Conservation (phyloP, 2,329 filamentous ascomycete genomes). For the Monilinia fructigena region DNA sequence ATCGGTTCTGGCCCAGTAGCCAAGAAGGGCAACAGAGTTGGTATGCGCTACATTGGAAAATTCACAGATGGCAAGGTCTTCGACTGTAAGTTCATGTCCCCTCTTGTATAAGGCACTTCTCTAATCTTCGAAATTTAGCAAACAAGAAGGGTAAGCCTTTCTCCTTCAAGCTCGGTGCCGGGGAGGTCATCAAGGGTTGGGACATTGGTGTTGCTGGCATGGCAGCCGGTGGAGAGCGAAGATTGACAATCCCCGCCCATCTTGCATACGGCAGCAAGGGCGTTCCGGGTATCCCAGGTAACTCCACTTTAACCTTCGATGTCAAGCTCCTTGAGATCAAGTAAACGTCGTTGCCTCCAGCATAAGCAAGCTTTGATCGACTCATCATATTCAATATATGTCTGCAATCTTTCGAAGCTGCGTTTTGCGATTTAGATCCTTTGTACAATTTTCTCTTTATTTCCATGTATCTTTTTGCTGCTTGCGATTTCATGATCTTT, state of each 20-base stretch:
- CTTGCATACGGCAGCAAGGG: constrained; percentile 87
- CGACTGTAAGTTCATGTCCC: constrained; percentile 64
- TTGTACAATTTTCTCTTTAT: constrained; percentile 37
- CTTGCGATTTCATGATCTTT: constrained; percentile 16
- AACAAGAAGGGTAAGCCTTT: constrained; percentile 99
- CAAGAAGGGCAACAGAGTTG: constrained; percentile 86
- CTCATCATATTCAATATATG: constrained; percentile 21
- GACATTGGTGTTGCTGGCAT: constrained; percentile 93
- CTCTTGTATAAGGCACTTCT: neutral
- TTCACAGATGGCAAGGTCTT: constrained; percentile 92
- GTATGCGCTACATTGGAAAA: constrained; percentile 98
- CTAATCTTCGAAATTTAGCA: constrained; percentile 51
- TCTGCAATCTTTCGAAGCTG: constrained; percentile 27
- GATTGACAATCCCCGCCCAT: constrained; percentile 82
- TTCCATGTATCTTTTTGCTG: constrained; percentile 26
- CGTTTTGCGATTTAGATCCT: constrained; percentile 30
- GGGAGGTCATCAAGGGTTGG: constrained; percentile 99
- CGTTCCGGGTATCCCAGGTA: constrained; percentile 81
- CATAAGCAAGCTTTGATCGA: neutral
- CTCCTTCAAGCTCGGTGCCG: constrained; percentile 88
- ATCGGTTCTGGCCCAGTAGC: constrained; percentile 77
- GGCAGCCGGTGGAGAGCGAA: constrained; percentile 88
- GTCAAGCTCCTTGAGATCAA: constrained; percentile 83
- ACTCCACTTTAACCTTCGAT: constrained; percentile 91
- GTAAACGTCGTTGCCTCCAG: constrained; percentile 48